Base-by-base conservation (phyloP, 2,329 filamentous ascomycete genomes). In the Monosporascus sp. region DNA sequence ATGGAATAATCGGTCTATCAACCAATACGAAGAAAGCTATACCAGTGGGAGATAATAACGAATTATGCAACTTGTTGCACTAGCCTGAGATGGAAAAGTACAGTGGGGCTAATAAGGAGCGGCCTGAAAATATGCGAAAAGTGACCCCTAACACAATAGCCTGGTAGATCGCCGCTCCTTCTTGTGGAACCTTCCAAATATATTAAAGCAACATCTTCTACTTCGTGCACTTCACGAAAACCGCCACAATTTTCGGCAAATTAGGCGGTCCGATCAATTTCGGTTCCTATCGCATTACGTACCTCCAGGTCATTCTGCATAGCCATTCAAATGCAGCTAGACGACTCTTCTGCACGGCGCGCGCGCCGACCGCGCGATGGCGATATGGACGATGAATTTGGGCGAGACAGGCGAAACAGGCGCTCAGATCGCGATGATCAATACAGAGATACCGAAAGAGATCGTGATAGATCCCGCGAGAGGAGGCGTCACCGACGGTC, bases 401-500 rank as follows among this genome's bases (percentile, higher is more conserved):
- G 61, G 46, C 60, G 56, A 51, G 55, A 59, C 22, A 56, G 52
- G 49, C 56, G 46, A 17, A 62, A 52, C 52, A 57, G 57, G 54
- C 45, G 50, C 37, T 57, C 56, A 44, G 56, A 54, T 44, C 61
- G 49, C 37, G 59, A 61, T 41, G 52, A 56, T n/a, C 38, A 38
- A 19, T 52, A 57, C 26, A 51, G 55, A 49, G 54, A 48, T 49
- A 48, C 52, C 24, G 51, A 55, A 20, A 52, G 49, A 19, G 58
- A 27, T 51, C 53, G 56, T 46, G 52, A 60, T 4, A 55, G 58
- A 41, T 59, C 61, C 22, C 56, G 61, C 38, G 61, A 60, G 31
- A 59, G 52, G 46, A 63, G 53, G 53, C 59, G 55, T 37, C 55
- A 55, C 38, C 54, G 62, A 40, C 61, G 65, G 31, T 67, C 66